A percentile compares a stretch with the other conserved stretches of the same genome.
phyloP scores from a whole-genome alignment of 2,329 filamentous ascomycete species.

The Cyphellophora europaea region DNA sequence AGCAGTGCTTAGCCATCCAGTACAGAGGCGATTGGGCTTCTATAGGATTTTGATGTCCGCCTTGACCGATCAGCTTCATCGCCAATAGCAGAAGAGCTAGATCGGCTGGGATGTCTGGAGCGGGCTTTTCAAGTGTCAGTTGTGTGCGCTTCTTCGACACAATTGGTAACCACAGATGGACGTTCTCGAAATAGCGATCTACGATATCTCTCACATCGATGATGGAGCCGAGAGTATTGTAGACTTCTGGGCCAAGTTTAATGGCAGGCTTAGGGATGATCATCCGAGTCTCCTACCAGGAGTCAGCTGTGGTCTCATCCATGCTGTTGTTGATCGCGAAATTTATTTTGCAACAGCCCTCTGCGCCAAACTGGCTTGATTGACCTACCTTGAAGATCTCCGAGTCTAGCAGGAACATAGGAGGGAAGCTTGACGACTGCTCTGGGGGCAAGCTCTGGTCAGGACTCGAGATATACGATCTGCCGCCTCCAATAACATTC shows the following conservation, averaged over 20 bases:
- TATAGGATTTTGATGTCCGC: slow-evolving; percentile 4
- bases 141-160: slow-evolving; percentile 17
- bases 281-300: slow-evolving; percentile 7
- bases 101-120: slow-evolving; percentile 17
- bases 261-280: slow-evolving; percentile 8
- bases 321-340: too few species aligned
- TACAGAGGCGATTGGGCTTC: slow-evolving; percentile 17
- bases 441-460: slow-evolving; percentile 2
- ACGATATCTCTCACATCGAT: slow-evolving; percentile 15
- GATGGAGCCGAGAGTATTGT: slow-evolving; percentile 15
- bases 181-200: slow-evolving; percentile 17
- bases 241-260: slow-evolving; percentile 11
- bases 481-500: not conserved
- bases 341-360: too few species aligned
- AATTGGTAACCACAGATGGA: slow-evolving; percentile 21
- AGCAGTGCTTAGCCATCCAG: slow-evolving; percentile 20
- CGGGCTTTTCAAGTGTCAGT: slow-evolving; percentile 14
- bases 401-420: slow-evolving; percentile 18
- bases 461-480: slow-evolving; percentile 2
- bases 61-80: slow-evolving; percentile 21
- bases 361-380: too few species aligned
- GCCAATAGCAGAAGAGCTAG: slow-evolving; percentile 21
- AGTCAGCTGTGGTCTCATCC: too few species aligned
- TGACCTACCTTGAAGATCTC: slow-evolving; percentile 9
- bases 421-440: slow-evolving; percentile 9